phyloP scores from a whole-genome alignment of 345 rosid genomes.

The Eucalyptus albens region DNA sequence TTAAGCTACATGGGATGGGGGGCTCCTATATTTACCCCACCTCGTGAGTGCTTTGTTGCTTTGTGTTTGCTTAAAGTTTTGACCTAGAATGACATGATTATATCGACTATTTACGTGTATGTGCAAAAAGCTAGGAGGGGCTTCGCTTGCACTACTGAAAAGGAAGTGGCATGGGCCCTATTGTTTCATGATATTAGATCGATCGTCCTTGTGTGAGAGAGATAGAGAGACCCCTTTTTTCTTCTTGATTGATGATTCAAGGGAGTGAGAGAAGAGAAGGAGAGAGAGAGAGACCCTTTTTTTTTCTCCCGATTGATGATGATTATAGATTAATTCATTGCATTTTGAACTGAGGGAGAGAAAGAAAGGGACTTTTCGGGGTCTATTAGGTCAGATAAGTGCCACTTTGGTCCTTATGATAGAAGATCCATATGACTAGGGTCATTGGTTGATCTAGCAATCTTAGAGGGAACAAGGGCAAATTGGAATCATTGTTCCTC shows the following conservation, averaged over 20 bases:
- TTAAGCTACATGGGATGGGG: background rate
- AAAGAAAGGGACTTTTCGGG: background rate
- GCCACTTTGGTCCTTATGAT: background rate
- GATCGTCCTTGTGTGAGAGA: conserved; percentile 8
- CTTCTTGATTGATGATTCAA: background rate
- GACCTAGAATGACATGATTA: conserved; percentile 37
- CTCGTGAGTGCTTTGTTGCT: conserved; percentile 27
- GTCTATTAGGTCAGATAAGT: background rate
- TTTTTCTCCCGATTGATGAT: background rate
- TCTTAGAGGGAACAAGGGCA: background rate
- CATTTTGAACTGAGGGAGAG: background rate
- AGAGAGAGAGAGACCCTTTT: background rate
- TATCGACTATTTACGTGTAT: background rate
- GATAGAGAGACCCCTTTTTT: background rate
- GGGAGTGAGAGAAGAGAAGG: background rate
- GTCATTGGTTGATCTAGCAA: background rate
- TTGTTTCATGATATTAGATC: conserved; percentile 49
- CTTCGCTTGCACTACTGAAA: conserved; percentile 59
- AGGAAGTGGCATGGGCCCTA: conserved; percentile 24
- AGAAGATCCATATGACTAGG: background rate
- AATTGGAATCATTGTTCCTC: conserved; percentile 13
- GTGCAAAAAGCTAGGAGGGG: conserved; percentile 29
- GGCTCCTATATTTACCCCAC: conserved; percentile 1
- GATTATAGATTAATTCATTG: conserved; percentile 12
- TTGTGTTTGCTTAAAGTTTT: conserved; percentile 54